Evolutionary conservation across 164 flowering plant genomes (phyloP), one percentile per base, ranked within the genome.

Genomic region (Paratinospora sagittata): DNA sequence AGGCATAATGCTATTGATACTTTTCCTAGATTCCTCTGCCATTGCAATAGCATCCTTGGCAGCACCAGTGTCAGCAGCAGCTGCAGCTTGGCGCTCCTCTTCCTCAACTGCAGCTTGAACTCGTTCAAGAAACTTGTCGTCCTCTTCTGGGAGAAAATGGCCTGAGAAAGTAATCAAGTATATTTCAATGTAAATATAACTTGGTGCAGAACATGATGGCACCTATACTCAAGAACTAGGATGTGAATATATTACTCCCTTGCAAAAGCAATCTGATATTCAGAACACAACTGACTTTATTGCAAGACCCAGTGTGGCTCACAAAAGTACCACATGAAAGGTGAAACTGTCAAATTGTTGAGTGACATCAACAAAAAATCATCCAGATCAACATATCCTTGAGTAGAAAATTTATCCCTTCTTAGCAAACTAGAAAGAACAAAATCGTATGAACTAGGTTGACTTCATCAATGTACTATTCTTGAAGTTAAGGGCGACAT

Each of bases 71-170:
- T 82, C 89, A 72, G 94, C 93, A 34, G 92, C 91, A 70, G 88
- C 90, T 60, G 79, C 81, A 63, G 85, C 97, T 79, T 84, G 91
- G 62, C 89, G 91, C 82, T 95, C 99, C 84, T 95, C 99, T 81
- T 92, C 97, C 85, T 92, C 99, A 73, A 91, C 97, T 71, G 98
- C 98, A 79, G 90, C 97, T 72, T 82, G 85, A 52, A 95, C 96
- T 77, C 84, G 79, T 80, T 95, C 96, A 75, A 95, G 89, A 84
- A 95, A 95, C 81, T 91, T 89, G 81, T 92, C 92, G 82, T 92
- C 98, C 84, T 95, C 97, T 75, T 91, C 98, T 1, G 99, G 98
- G 60, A 92, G 85, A 81, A 95, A 95, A 83, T 87, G 92, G 12
- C 99, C 99, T 95, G 86, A 58, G 27, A 33, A 69, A 63, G 27